Evolutionary conservation across 1,139 yeast species (phyloP).

Genomic region (Candida gigantensis): DNA sequence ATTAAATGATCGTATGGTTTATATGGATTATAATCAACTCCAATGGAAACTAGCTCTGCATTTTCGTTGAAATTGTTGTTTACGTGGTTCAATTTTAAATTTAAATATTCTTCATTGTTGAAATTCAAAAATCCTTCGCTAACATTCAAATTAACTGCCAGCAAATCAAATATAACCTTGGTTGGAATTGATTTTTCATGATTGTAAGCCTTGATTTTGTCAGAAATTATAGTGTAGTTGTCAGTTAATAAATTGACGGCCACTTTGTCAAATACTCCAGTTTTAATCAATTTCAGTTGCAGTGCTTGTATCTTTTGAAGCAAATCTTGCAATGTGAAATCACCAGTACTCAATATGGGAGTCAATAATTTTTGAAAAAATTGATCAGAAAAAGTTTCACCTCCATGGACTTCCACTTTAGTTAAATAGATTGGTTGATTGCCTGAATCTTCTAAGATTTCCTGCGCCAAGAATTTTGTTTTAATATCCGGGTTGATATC

Average conservation of each 20-base stretch:
- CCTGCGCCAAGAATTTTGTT: conserved; percentile 33
- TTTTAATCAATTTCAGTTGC: conserved; percentile 33
- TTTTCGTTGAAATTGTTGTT: conserved; percentile 48
- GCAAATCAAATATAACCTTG: conserved; percentile 39
- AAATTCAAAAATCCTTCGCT: conserved; percentile 39
- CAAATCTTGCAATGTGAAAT: conserved; percentile 48
- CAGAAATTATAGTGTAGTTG: conserved; percentile 29
- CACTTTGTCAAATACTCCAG: conserved; percentile 47
- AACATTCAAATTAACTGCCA: conserved; percentile 33
- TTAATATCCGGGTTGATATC: conserved; percentile 23
- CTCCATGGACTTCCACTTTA: conserved; percentile 50
- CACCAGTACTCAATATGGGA: conserved; percentile 46
- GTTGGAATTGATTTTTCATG: conserved; percentile 40
- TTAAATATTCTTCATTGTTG: conserved; percentile 43
- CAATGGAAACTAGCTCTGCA: conserved; percentile 43
- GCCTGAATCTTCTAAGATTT: conserved; percentile 31
- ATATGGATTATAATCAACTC: conserved; percentile 48
- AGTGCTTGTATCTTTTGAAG: conserved; percentile 27
- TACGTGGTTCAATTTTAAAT: conserved; percentile 39
- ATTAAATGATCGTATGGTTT: conserved; percentile 46
- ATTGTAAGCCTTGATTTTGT: conserved; percentile 28
- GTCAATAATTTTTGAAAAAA: conserved; percentile 47
- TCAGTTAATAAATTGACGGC: conserved; percentile 37
- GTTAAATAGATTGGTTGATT: conserved; percentile 48
- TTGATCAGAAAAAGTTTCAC: conserved; percentile 46